Conservation (phyloP, 2,329 filamentous ascomycete genomes). For the Domatiomyces globalis region DNA sequence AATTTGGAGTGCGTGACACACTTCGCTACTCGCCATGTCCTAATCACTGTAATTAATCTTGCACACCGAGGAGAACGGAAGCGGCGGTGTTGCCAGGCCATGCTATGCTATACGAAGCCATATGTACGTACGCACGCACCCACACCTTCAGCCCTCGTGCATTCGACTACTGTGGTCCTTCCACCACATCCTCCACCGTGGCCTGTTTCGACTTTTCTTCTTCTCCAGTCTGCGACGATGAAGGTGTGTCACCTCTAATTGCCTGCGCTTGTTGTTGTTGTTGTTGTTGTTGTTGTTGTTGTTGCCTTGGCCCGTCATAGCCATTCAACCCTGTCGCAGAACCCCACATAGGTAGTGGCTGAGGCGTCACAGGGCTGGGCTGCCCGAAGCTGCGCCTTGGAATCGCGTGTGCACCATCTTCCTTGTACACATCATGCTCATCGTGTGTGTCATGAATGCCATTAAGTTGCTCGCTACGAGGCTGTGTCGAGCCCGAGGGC, state of each 20-base stretch:
- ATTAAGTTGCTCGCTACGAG: neutral
- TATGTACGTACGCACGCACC: too few relatives aligned
- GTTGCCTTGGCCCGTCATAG: neutral
- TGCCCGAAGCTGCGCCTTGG: neutral
- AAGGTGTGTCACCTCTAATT: conserved; percentile 1
- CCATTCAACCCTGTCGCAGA: neutral
- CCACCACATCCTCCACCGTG: conserved; percentile 27
- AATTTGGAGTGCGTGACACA: too few relatives aligned
- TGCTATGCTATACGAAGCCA: too few relatives aligned
- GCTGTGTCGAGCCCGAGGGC: neutral
- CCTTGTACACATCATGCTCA: neutral
- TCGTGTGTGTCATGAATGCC: neutral
- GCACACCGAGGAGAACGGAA: too few relatives aligned
- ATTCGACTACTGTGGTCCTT: conserved; percentile 16
- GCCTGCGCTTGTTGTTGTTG: neutral
- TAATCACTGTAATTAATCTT: too few relatives aligned
- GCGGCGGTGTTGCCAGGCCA: too few relatives aligned
- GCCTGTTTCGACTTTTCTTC: conserved; percentile 26
- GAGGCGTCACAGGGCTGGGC: neutral
- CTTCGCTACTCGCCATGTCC: too few relatives aligned
- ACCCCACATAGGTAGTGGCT: conserved; percentile 8
- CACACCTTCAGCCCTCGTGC: too few relatives aligned
- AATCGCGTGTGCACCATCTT: neutral
- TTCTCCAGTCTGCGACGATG: conserved; percentile 6
- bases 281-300: conserved; percentile 1